Evolutionary conservation across 345 rosid species (phyloP).

Genomic region (Linum tenue): DNA sequence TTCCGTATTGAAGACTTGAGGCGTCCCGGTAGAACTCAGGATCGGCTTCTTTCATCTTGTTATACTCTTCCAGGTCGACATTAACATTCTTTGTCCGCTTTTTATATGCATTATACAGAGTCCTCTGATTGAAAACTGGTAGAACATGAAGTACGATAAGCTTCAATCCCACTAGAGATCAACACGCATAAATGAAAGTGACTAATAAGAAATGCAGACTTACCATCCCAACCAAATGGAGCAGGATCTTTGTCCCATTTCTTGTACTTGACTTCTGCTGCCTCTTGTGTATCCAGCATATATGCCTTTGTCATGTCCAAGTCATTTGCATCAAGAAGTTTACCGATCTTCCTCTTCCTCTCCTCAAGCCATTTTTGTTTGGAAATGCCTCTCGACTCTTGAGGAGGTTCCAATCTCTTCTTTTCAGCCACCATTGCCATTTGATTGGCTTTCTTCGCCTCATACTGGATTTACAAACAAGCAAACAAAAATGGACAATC

Average conservation of each 20-base stretch:
- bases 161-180: constrained; percentile 3
- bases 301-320: constrained; percentile 74
- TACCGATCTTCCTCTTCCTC: constrained; percentile 84
- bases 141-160: constrained; percentile 7
- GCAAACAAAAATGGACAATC: neutral
- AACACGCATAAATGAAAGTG: neutral
- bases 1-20: constrained; percentile 80
- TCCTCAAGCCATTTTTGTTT: constrained; percentile 92
- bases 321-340: constrained; percentile 82
- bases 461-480: constrained; percentile 33
- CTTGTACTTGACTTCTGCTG: constrained; percentile 81
- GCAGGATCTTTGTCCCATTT: constrained; percentile 97
- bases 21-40: constrained; percentile 97
- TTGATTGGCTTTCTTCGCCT: constrained; percentile 89
- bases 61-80: constrained; percentile 72
- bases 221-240: constrained; percentile 97
- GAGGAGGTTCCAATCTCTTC: constrained; percentile 81
- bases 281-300: constrained; percentile 89
- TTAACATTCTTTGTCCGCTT: constrained; percentile 68
- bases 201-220: constrained; percentile 7
- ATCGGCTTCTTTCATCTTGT: constrained; percentile 92
- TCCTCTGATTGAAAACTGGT: constrained; percentile 82
- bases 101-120: constrained; percentile 78
- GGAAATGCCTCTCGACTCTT: constrained; percentile 77
- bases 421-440: constrained; percentile 78